Evolutionary conservation across 805 yeast species (phyloP).

Genomic region (Saturnispora dispora): DNA sequence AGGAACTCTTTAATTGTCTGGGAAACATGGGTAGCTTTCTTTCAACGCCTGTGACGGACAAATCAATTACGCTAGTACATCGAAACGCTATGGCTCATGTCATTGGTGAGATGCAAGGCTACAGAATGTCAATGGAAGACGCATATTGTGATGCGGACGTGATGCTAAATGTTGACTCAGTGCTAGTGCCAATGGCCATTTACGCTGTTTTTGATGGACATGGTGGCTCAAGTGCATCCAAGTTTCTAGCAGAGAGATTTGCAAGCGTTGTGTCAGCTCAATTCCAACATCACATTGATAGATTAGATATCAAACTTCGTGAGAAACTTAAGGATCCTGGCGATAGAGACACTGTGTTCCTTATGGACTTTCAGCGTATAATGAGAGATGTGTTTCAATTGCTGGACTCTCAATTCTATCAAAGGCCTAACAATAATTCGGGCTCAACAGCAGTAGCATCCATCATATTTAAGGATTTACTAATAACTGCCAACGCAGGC

Average conservation of each 20-base stretch:
- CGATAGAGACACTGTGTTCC: constrained; percentile 9
- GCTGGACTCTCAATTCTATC: constrained; percentile 37
- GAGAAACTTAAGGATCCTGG: constrained; percentile 13
- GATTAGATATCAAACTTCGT: constrained; percentile 14
- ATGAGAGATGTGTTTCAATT: constrained; percentile 37
- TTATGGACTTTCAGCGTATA: constrained; percentile 22
- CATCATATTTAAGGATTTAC: constrained; percentile 33
- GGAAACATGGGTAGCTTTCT: constrained; percentile 58
- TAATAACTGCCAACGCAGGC: constrained; percentile 62
- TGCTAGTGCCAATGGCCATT: constrained; percentile 26
- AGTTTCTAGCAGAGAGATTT: constrained; percentile 38
- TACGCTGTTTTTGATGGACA: constrained; percentile 80
- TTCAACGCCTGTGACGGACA: constrained; percentile 68
- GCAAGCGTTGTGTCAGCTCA: constrained; percentile 18
- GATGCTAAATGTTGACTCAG: background rate
- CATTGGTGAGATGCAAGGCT: constrained; percentile 74
- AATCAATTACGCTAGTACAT: constrained; percentile 41
- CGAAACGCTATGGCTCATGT: constrained; percentile 44
- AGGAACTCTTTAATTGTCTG: background rate
- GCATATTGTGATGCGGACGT: constrained; percentile 46
- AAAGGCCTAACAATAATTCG: constrained; percentile 30
- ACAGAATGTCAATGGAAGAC: constrained; percentile 67
- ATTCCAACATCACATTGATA: constrained; percentile 13
- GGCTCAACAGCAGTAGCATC: constrained; percentile 48
- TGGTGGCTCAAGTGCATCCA: constrained; percentile 61